Evolutionary conservation across 345 rosid species (phyloP), one percentile per base, ranked within the genome.

Genomic region (Melaleuca quinquenervia): DNA sequence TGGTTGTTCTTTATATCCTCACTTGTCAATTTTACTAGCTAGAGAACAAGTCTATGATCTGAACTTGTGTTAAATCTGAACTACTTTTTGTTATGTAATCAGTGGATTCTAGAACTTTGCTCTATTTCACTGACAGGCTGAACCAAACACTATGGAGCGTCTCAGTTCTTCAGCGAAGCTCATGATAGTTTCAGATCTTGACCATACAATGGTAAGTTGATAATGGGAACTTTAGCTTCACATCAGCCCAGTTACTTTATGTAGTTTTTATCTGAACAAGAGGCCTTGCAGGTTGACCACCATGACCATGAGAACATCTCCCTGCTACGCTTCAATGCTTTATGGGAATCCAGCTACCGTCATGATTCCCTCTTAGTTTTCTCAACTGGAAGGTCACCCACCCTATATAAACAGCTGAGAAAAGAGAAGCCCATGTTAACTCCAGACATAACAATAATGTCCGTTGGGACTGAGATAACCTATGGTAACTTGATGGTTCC

Each of bases 391-490:
- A 95, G 99, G 89, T 97, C 99, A 20, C 98, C 97, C n/a, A 92
- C 95, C 2, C 90, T 95, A 45, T 95, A 95, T 90, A 94, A 93
- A 70, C 84, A 92, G 89, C 87, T 97, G 62, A 93, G 96, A 91
- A 93, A 94, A 54, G 94, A 96, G 91, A 97, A 93, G 82, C 98
- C 99, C 87, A 91, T 97, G 94, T 80, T 97, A 88, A 96, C 98
- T 44, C 99, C 99, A 12, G 99, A 97, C 86, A 93, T 97, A 75
- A 93, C 98, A 48, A 96, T 97, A 84, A 94, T 95, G 99, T 97
- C 99, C 74, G 99, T 97, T 84, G 99, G 99, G 85, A 97, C 99
- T 20, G 99, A 97, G 94, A 97, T 97, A 87, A 97, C 99, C 1
- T 96, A 93, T 90, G 99, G 99, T 53, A 90, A 87, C 87, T 87